Evolutionary conservation across 306 rosid species (phyloP), one percentile per base, ranked within the genome.

Genomic region (Begonia peltatifolia): DNA sequence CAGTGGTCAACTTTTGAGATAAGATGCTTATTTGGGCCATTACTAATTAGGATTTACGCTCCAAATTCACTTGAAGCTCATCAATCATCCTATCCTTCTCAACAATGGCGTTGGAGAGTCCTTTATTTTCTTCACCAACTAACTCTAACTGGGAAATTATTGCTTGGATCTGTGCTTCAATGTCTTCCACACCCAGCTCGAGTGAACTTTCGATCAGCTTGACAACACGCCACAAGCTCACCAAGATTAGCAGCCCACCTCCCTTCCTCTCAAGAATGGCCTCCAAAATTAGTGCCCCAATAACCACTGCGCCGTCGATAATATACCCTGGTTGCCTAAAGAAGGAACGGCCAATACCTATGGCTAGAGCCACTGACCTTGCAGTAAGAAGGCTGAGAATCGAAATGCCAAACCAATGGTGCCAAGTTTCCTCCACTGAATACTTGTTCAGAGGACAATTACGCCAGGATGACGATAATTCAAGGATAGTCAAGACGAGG

Each of bases 161-260:
- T 15, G 58, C 67, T 71, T 61, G 70, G 70, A 83, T 72, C 64
- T 76, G 84, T 36, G 74, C 83, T 66, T 83, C 87, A 73, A 83
- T 83, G 55, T 84, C 87, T 16, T 74, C 94, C 42, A 80, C 96
- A 14, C 94, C 79, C 15, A 83, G 50, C 81, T 78, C 94, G 46
- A 87, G 81, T 0, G 77, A 82, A 59, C 81, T 78, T 68, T 87
- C 96, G 13, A 83, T 69, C 9, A 87, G 74, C 67, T 94, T 74
- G 41, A 83, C 69, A 13, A 87, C 72, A 9, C 96, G 77, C 90
- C 96, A 87, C 56, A 87, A 70, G 58, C 89, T 83, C 62, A 71
- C 89, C 30, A 80, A 63, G 25, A 74, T 66, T 55, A 87, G 66
- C 51, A 83, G 54, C 30, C 94, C 87, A 7, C 96, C 90, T 10